Conservation (phyloP, 768 basidiomycete species). For the Boletus vinaceobasis region DNA sequence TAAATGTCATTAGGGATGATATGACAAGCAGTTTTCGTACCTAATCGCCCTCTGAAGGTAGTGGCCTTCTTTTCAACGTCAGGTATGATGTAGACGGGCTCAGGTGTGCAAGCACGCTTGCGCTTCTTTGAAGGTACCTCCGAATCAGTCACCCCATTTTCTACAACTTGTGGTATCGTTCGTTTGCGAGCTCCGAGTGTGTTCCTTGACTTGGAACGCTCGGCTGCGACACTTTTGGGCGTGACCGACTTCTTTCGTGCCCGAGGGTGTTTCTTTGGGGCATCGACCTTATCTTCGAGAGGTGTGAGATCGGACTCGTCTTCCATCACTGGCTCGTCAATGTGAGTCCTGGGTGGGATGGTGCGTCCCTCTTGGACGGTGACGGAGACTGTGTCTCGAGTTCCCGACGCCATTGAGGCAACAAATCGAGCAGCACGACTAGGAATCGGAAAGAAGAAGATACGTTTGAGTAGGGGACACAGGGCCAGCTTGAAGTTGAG, state of each 20-base stretch:
- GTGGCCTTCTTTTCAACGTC: slow-evolving; percentile 65
- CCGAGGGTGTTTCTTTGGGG: neutral
- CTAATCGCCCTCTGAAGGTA: slow-evolving; percentile 65
- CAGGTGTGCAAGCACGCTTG: slow-evolving; percentile 34
- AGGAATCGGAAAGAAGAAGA: no score
- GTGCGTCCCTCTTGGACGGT: neutral
- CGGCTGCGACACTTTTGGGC: neutral
- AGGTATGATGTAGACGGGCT: slow-evolving; percentile 65
- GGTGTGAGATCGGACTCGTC: slow-evolving; percentile 16
- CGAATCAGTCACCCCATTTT: neutral
- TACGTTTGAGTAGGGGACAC: no score
- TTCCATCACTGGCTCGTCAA: neutral
- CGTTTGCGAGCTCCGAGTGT: neutral
- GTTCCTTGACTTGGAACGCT: neutral
- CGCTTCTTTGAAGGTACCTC: slow-evolving; percentile 26
- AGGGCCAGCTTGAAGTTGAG: neutral
- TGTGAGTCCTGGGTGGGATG: slow-evolving; percentile 1
- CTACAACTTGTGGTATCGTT: slow-evolving; percentile 10
- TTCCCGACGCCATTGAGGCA: neutral
- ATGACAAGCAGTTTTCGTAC: slow-evolving; percentile 25
- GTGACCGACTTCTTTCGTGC: neutral
- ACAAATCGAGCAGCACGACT: neutral
- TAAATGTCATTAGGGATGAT: neutral
- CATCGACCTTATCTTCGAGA: slow-evolving; percentile 8
- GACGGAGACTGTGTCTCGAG: neutral